phyloP scores from a whole-genome alignment of 768 basidiomycete genomes.

The Dacryopinax primogenitus region DNA sequence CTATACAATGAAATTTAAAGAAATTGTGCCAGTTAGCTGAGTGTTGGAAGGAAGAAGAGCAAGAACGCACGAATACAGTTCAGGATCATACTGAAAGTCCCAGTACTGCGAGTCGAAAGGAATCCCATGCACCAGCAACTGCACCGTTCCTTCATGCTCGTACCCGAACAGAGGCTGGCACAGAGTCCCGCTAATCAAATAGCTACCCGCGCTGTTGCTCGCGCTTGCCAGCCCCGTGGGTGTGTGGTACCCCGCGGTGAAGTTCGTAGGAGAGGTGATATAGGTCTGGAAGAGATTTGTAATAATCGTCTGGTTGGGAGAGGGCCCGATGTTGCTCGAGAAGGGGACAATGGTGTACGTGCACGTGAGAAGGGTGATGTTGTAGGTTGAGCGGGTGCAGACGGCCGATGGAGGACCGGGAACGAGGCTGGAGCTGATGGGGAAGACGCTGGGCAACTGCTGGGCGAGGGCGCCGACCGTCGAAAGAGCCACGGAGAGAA shows the following conservation, averaged over 20 bases:
- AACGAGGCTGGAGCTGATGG: not conserved
- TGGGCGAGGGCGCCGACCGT: not conserved
- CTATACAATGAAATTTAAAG: not conserved
- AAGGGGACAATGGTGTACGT: not conserved
- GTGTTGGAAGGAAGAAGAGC: too few relatives aligned
- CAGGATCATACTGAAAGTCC: conserved; percentile 6
- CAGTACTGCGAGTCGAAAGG: conserved; percentile 16
- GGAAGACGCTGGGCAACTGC: not conserved
- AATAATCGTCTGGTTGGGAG: not conserved
- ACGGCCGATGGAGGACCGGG: conserved; percentile 2
- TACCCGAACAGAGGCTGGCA: conserved; percentile 15
- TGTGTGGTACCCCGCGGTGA: not conserved
- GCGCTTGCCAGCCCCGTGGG: too few relatives aligned
- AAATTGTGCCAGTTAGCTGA: not conserved
- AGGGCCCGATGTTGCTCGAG: not conserved
- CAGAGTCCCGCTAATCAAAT: conserved; percentile 16
- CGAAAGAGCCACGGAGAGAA: not conserved
- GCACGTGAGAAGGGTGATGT: not conserved
- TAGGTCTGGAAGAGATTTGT: not conserved
- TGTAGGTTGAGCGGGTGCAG: conserved; percentile 8
- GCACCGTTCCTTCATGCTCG: conserved; percentile 13
- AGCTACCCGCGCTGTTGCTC: not conserved
- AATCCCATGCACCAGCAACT: conserved; percentile 18
- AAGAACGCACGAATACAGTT: conserved; percentile 9
- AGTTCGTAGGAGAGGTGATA: not conserved